phyloP scores from a whole-genome alignment of 495 filamentous ascomycete genomes.

The Lophiostoma macrostomum region DNA sequence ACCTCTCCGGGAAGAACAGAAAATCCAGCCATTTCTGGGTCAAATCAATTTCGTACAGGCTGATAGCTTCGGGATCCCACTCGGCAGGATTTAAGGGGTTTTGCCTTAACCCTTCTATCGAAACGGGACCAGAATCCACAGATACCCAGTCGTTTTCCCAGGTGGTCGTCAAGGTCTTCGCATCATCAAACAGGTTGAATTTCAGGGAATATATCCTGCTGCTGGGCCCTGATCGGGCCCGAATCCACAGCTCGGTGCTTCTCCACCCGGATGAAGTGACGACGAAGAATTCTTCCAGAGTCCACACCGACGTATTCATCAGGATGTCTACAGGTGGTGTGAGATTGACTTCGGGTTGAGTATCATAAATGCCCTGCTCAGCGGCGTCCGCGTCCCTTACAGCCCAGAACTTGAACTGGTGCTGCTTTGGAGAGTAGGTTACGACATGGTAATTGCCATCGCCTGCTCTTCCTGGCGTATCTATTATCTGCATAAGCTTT shows the following conservation, averaged over 20 bases:
- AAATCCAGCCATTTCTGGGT: conserved; percentile 48
- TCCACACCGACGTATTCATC: conserved; percentile 57
- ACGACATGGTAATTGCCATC: conserved; percentile 68
- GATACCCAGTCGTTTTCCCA: conserved; percentile 74
- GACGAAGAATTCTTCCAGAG: conserved; percentile 86
- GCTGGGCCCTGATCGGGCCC: conserved; percentile 77
- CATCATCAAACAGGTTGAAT: conserved; percentile 39
- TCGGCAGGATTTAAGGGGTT: conserved; percentile 35
- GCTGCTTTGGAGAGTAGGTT: conserved; percentile 84
- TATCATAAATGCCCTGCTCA: conserved; percentile 63
- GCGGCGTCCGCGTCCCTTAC: conserved; percentile 62
- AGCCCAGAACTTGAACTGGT: conserved; percentile 92
- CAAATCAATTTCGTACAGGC: conserved; percentile 5
- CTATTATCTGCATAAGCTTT: conserved; percentile 70
- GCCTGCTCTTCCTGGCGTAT: conserved; percentile 50
- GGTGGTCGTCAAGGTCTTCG: conserved; percentile 43
- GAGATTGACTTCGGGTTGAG: conserved; percentile 60
- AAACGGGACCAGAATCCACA: conserved; percentile 48
- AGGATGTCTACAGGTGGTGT: conserved; percentile 64
- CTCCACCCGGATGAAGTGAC: conserved; percentile 49
- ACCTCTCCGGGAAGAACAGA: conserved; percentile 78
- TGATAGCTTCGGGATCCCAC: conserved; percentile 1
- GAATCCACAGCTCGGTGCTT: conserved; percentile 71
- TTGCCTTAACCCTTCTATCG: conserved; percentile 31
- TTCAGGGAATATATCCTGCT: conserved; percentile 63